Percentiles rank a stretch among this genome's conserved stretches.
Evolutionary conservation across 1,284 basidiomycete genomes (phyloP).

Genomic region (Ganoderma resinaceum): DNA sequence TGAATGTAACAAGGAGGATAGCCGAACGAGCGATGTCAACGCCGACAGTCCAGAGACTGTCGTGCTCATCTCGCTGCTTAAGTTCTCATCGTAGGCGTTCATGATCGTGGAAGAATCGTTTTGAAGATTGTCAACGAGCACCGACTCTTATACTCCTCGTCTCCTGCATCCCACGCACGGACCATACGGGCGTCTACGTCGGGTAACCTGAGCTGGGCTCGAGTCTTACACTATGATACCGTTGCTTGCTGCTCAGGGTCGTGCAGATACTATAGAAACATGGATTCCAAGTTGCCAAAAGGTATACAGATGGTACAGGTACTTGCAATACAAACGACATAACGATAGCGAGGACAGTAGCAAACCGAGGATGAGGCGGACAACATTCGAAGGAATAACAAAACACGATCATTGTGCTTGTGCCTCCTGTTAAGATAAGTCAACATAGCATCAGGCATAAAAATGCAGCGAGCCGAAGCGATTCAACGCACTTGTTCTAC

Average conservation of each 20-base stretch:
- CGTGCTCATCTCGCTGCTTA: conserved; percentile 54
- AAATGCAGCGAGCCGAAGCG: neutral
- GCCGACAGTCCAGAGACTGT: conserved; percentile 46
- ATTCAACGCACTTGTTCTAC: conserved; percentile 73
- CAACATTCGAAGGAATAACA: neutral
- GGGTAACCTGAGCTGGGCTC: neutral
- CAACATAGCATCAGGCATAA: neutral
- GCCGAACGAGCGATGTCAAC: conserved; percentile 61
- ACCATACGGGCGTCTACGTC: neutral
- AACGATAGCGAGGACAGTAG: conserved; percentile 28
- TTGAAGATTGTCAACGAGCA: conserved; percentile 17
- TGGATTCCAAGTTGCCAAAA: neutral
- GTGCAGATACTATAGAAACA: neutral
- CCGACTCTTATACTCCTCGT: conserved; percentile 6
- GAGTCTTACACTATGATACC: neutral
- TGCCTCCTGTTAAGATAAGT: conserved; percentile 50
- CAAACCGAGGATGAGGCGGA: conserved; percentile 9
- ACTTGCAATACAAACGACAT: conserved; percentile 18
- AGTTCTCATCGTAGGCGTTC: conserved; percentile 53
- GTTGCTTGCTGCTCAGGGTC: neutral
- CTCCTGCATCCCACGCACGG: conserved; percentile 21
- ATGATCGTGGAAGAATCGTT: conserved; percentile 60
- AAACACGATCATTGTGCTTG: conserved; percentile 54
- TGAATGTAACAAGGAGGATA: conserved; percentile 54
- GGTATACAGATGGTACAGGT: conserved; percentile 24